Conservation (phyloP, 257 asterid species). For the Rhazya stricta region DNA sequence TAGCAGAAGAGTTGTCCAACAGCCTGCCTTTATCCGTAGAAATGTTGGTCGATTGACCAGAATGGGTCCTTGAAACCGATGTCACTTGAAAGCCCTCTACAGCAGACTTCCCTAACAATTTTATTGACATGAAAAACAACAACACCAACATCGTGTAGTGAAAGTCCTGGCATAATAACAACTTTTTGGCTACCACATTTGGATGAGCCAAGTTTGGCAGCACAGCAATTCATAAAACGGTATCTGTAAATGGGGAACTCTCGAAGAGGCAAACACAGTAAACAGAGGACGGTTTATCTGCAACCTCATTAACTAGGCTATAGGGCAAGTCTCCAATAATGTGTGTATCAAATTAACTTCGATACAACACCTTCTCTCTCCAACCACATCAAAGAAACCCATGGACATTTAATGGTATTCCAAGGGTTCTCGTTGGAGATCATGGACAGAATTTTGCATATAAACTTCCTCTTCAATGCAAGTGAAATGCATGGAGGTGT, state of each 20-base stretch:
- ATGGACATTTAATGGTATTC: constrained; percentile 45
- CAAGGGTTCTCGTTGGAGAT: constrained; percentile 41
- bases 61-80: too few relatives aligned
- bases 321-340: constrained; percentile 37
- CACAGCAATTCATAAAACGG: background rate
- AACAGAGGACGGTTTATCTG: constrained; percentile 34
- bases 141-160: constrained; percentile 32
- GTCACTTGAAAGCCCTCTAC: constrained; percentile 45
- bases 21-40: background rate
- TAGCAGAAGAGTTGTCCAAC: background rate
- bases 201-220: constrained; percentile 27
- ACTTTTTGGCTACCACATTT: background rate
- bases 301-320: constrained; percentile 13
- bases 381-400: constrained; percentile 58
- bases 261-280: constrained; percentile 36
- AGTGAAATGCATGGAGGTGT: constrained; percentile 44
- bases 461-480: constrained; percentile 46
- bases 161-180: constrained; percentile 28
- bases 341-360: constrained; percentile 21
- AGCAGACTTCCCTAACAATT: constrained; percentile 32
- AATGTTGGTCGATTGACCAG: too few relatives aligned
- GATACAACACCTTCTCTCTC: constrained; percentile 26
- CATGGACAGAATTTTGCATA: constrained; percentile 26
- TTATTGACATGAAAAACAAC: constrained; percentile 20
- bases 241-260: background rate